Evolutionary conservation across 768 basidiomycete genomes (phyloP), one percentile per base, ranked within the genome.

Genomic region (Boletales sp.): DNA sequence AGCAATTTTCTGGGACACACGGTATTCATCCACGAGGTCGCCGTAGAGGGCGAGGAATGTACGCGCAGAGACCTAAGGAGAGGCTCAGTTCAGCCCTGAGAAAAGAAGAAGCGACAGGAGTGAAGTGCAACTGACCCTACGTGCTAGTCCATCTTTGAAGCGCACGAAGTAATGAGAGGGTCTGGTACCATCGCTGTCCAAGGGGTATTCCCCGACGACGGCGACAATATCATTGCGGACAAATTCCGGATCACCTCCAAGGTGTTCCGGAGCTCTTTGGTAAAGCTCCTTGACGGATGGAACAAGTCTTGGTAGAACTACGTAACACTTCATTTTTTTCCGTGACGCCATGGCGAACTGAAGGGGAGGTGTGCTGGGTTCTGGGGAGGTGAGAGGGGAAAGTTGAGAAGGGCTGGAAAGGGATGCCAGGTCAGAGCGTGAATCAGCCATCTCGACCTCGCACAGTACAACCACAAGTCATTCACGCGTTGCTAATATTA

Each of bases 141-240:
- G 73, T 11, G 77, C 75, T 27, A 81, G 75, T n/a, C 82, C 86
- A 15, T 76, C 76, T 40, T 69, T 65, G 54, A 75, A 78, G 32
- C 79, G 75, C 38, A 81, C 86, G 66, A 77, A 90, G 62, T 82
- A 87, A 59, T 74, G 85, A 15, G 71, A 60, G n/a, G 64, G 60
- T 18, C 55, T 59, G 8, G n/a, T n/a, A n/a, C 60, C 66, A 5
- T 74, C 66, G 11, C 39, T 45, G 17, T 51, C 52, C 18, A 58
- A 36, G 4, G 58, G 64, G 52, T 77, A 75, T 61, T 87, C 82
- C 8, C 85, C 85, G 51, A 87, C 75, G 24, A 89, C 71, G 53
- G 79, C 73, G 34, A 74, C 70, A 9, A 73, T 58, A 40, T 65
- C 63, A 38, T 61, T 35, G 34, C 54, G 61, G 31, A 55, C 51